Conservation (phyloP, 2,329 filamentous ascomycete genomes). For the Verruconis gallopava region DNA sequence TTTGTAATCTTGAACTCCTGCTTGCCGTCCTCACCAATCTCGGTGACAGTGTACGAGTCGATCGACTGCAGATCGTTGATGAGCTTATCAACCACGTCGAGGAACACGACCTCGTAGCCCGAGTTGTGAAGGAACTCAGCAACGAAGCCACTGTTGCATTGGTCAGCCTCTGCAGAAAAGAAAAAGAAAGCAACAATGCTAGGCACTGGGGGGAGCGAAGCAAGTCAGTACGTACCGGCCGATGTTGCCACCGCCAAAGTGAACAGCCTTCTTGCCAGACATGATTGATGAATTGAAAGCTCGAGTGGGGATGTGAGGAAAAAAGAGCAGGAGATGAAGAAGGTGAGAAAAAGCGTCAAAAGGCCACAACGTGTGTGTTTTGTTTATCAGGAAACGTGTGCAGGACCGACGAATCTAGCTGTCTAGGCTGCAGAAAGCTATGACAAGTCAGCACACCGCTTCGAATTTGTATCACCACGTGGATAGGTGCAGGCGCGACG, state of each 20-base stretch:
- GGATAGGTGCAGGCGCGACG: not conserved
- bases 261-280: conserved; percentile 35
- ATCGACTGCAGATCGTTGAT: conserved; percentile 67
- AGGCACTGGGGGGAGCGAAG: not conserved
- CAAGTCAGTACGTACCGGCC: conserved; percentile 22
- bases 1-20: conserved; percentile 75
- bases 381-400: no score
- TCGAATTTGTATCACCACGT: not conserved
- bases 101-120: conserved; percentile 90
- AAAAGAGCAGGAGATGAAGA: not conserved
- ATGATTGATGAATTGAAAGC: not conserved
- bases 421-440: not conserved
- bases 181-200: not conserved
- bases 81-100: conserved; percentile 78
- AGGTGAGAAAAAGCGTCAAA: no score
- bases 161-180: conserved; percentile 4
- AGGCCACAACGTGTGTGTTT: no score
- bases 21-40: conserved; percentile 77
- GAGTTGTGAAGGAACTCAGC: conserved; percentile 85
- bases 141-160: conserved; percentile 29
- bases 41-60: conserved; percentile 77
- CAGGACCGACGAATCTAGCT: not conserved
- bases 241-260: conserved; percentile 42
- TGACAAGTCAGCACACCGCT: not conserved
- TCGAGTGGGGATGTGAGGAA: not conserved